A percentile compares a stretch with the other conserved stretches of the same genome.
Conservation (phyloP, 345 rosid species). For the Litchi chinensis region DNA sequence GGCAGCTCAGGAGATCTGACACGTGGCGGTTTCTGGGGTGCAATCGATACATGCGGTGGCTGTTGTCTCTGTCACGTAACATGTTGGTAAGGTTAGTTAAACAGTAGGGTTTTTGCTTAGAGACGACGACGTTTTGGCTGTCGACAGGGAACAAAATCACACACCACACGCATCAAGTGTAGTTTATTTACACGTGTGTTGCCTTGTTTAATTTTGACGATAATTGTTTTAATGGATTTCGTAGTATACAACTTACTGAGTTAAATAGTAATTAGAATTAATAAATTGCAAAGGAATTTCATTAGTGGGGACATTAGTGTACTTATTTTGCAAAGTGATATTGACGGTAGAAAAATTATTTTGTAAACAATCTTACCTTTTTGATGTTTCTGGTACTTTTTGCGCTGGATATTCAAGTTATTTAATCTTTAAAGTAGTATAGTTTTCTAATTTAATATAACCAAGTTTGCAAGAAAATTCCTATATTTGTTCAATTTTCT, state of each 20-base stretch:
- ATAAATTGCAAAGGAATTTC: not conserved
- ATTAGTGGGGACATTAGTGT: not conserved
- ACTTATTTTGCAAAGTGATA: not conserved
- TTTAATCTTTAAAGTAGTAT: not conserved
- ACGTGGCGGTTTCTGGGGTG: constrained; percentile 38
- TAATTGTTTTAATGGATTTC: too few species aligned
- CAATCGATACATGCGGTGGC: not conserved
- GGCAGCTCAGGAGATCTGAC: not conserved
- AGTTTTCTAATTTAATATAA: too few species aligned
- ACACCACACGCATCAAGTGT: not conserved
- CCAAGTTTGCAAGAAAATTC: too few species aligned
- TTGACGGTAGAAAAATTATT: not conserved
- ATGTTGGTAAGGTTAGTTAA: not conserved
- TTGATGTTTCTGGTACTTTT: not conserved
- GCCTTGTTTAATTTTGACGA: not conserved
- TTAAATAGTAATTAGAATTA: not conserved
- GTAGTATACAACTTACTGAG: too few species aligned
- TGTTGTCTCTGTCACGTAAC: not conserved
- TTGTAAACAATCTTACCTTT: not conserved
- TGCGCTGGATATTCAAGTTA: not conserved
- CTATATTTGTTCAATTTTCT: not conserved
- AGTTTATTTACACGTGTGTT: not conserved
- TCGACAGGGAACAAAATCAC: not conserved
- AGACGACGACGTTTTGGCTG: constrained; percentile 15
- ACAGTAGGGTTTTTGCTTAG: not conserved